Base-by-base conservation (phyloP, 2,329 filamentous ascomycete species). In the Colletotrichum karsti region DNA sequence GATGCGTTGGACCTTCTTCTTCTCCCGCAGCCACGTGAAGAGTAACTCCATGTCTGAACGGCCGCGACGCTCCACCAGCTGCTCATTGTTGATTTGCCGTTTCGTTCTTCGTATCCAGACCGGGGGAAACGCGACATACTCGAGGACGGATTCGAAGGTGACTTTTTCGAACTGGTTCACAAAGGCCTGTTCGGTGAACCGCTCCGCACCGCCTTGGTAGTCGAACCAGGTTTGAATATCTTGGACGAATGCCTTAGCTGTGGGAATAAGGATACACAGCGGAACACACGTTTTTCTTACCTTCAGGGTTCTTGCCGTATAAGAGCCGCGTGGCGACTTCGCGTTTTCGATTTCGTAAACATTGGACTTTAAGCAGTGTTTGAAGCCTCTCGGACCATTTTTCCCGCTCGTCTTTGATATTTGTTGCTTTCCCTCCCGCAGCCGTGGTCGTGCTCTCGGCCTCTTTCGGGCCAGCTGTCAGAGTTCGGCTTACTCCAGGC, bases 11-110 rank as follows among this genome's bases (percentile, higher is more conserved):
- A 78, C 75, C 12, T 41, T 41, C 8, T 70, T 69, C 48, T 75
- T 76, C 7, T 71, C 57, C 4, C 60, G 51, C 8, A 79, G 69
- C 65, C 73, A 76, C 13, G 75, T 60, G 42, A 79, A 78, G 55
- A 78, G 67, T 46, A 73, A 71, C 3, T 67, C 57, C 41, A 76
- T 60, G 33, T 76, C 72, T 13, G 48, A 69, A 4, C 70, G 70
- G 4, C 72, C 67, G 60, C 24, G 69, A 60, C 63, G 51, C 2
- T 69, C 37, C 13, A 18, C 69, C 7, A 48, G 59, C 33, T 72
- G 33, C 13, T 69, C 63, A 3, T 48, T 42, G 46, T 9, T 30
- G 37, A 22, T 50, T 24, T 28, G 20, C 59, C 22, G 18, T 13
- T 37, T 46, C 26, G 22, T 9, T 2, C 60, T 48, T n/a, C 55